Conservation (phyloP, 148 eudicot genomes). For the Rhododendron ferrugineum region DNA sequence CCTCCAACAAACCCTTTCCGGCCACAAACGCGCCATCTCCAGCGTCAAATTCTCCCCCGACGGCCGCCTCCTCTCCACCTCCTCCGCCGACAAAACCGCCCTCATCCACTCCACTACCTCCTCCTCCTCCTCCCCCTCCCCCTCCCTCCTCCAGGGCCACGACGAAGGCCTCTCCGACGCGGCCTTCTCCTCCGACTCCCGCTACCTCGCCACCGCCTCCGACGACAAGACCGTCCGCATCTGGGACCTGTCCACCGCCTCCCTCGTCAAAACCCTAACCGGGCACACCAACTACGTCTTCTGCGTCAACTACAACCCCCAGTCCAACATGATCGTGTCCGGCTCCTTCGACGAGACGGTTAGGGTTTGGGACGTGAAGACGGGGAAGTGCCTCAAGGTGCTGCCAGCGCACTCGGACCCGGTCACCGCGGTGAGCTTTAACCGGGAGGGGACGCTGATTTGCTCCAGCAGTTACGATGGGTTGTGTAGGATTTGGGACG, state of each 20-base stretch:
- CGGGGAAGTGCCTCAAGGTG: constrained; percentile 71
- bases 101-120: constrained; percentile 36
- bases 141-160: constrained; percentile 56
- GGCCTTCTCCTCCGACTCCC: constrained; percentile 75
- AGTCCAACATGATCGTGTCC: constrained; percentile 66
- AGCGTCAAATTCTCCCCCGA: constrained; percentile 74
- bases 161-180: constrained; percentile 78
- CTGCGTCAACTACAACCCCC: constrained; percentile 71
- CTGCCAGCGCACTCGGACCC: constrained; percentile 96
- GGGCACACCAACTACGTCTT: constrained; percentile 90
- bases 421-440: constrained; percentile 67
- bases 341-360: constrained; percentile 93
- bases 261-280: constrained; percentile 49
- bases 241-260: constrained; percentile 56
- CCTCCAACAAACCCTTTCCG: constrained; percentile 68
- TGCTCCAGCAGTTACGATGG: constrained; percentile 92
- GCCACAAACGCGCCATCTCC: constrained; percentile 76
- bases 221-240: constrained; percentile 72
- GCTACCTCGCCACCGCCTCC: constrained; percentile 73
- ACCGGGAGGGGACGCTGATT: constrained; percentile 67
- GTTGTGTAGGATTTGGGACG: constrained; percentile 91
- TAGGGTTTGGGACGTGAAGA: constrained; percentile 86
- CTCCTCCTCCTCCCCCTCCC: not conserved
- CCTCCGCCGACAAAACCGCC: constrained; percentile 86
- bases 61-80: constrained; percentile 64